Percentiles rank a stretch among this genome's conserved stretches.
Evolutionary conservation across 2,329 filamentous ascomycete genomes (phyloP).

Genomic region (Xylariaceae sp.): DNA sequence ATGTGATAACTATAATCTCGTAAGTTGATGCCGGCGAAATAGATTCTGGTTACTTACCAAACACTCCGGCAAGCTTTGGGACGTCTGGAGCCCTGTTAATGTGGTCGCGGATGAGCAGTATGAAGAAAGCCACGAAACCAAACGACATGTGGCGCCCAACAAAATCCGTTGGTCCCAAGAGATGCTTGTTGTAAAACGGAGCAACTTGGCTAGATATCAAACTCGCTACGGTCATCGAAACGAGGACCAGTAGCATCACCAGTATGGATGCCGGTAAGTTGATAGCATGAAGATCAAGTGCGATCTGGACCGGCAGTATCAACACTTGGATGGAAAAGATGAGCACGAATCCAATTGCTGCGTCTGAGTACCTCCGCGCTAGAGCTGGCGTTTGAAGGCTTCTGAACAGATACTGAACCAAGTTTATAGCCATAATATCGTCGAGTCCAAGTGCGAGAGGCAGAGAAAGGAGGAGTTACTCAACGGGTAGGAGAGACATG

Average conservation of each 20-base stretch:
- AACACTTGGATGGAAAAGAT: conserved; percentile 26
- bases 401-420: conserved; percentile 25
- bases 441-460: conserved; percentile 14
- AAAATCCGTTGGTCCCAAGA: conserved; percentile 31
- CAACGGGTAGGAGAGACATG: conserved; percentile 22
- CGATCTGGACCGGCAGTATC: conserved; percentile 28
- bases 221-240: conserved; percentile 25
- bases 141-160: conserved; percentile 33
- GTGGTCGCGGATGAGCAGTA: conserved; percentile 32
- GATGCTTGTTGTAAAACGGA: conserved; percentile 24
- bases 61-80: conserved; percentile 25
- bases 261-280: conserved; percentile 31
- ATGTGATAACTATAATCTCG: conserved; percentile 26
- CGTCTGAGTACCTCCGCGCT: conserved; percentile 26
- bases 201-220: conserved; percentile 19
- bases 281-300: conserved; percentile 23
- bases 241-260: conserved; percentile 26
- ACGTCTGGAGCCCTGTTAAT: conserved; percentile 23
- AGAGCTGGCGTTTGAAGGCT: conserved; percentile 24
- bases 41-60: conserved; percentile 22
- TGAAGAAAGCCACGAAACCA: conserved; percentile 31
- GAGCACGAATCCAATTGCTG: conserved; percentile 24
- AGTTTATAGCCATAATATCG: conserved; percentile 17
- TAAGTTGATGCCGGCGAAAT: neutral
- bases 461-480: conserved; percentile 12